A percentile compares a stretch with the other conserved stretches of the same genome.
Conservation (phyloP, 1,139 yeast species). For the Debaryomyces fabryi region DNA sequence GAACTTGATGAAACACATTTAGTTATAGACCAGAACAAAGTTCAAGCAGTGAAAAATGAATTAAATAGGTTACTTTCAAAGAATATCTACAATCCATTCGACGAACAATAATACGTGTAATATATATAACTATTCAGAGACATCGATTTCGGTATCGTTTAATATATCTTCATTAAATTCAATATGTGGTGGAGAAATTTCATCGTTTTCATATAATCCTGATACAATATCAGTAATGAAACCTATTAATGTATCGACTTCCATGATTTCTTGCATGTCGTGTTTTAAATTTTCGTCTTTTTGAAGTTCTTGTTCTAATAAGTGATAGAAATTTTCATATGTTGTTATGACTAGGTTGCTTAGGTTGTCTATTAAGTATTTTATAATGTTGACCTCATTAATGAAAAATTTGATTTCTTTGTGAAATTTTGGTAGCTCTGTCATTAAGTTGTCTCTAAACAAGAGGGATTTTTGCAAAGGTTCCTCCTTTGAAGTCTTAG, state of each 20-base stretch:
- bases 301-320: constrained; percentile 19
- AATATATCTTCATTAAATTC: constrained; percentile 30
- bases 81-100: constrained; percentile 83
- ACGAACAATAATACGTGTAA: constrained; percentile 53
- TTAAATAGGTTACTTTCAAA: constrained; percentile 74
- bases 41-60: constrained; percentile 74
- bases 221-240: constrained; percentile 34
- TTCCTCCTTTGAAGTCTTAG: constrained; percentile 24
- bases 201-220: constrained; percentile 24
- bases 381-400: constrained; percentile 36
- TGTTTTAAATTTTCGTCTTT: constrained; percentile 20
- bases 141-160: constrained; percentile 15
- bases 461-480: constrained; percentile 31
- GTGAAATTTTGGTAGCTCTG: constrained; percentile 58
- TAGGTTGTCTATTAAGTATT: constrained; percentile 37
- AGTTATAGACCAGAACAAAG: constrained; percentile 74
- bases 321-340: constrained; percentile 35
- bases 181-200: constrained; percentile 9
- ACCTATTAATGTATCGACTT: constrained; percentile 56
- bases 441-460: constrained; percentile 53
- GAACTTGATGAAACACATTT: constrained; percentile 92
- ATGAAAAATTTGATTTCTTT: constrained; percentile 52
- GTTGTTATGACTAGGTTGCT: constrained; percentile 31
- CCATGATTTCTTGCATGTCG: constrained; percentile 47
- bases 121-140: constrained; percentile 5